Evolutionary conservation across 805 yeast genomes (phyloP), one percentile per base, ranked within the genome.

Genomic region (Kuraishia molischiana): DNA sequence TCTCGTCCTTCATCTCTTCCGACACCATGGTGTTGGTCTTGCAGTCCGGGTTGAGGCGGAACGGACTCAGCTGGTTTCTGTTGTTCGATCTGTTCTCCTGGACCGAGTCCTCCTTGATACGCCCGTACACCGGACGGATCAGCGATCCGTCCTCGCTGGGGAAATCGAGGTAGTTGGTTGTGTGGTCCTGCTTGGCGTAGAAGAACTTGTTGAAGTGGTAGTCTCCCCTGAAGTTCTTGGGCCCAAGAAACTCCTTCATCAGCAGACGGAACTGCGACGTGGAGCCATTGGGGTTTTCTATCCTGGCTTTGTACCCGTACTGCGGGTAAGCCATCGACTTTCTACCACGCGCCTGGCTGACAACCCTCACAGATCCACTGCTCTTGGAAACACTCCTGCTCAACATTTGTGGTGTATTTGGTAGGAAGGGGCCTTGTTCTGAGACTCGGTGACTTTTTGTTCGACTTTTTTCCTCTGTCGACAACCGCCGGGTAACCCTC

Each of bases 191-290:
- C 15, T 82, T 77, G 10, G 85, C 78, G 44, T 68, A 67, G 49
- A 70, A 77, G 58, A 85, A 82, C 54, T 80, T 85, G 68, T 86
- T 89, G 53, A 75, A 60, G 44, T 69, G 68, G 57, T 85, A 84
- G 46, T 85, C 86, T 15, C 95, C 95, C 56, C 81, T 79, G 61
- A 75, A 75, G 59, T 85, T 86, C 55, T 69, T 74, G 29, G 90
- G 90, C 3, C 97, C 97, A 40, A 87, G 63, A 62, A 85, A 87
- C 45, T 70, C 74, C 46, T 76, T 74, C 72, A 86, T 64, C 29
- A 77, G 75, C 54, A 74, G 67, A 49, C 72, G 73, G 53, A 81
- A 66, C 41, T 71, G 73, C 6, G 83, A 68, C 37, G 66, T 69
- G 40, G 59, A 56, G 43, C 56, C 53, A 44, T 56, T 41, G 64